Evolutionary conservation across 768 basidiomycete species (phyloP).

Genomic region (Lenzites betulinus): DNA sequence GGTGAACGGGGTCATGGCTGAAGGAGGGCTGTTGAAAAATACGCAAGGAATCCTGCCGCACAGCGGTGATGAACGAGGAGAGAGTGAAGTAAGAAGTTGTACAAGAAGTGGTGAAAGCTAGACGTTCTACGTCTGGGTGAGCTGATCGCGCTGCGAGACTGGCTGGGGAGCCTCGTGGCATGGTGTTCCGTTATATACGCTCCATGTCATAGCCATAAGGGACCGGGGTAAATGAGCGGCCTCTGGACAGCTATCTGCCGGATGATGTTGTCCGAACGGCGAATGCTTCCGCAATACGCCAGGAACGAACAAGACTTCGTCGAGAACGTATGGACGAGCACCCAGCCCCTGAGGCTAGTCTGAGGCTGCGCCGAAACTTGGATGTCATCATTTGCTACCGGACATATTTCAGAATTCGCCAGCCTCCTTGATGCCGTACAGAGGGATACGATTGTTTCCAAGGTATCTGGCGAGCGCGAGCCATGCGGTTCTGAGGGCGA

Average conservation of each 20-base stretch:
- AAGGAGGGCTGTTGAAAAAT: background rate
- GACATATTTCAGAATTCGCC: background rate
- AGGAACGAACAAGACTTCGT: constrained; percentile 8
- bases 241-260: too few relatives aligned
- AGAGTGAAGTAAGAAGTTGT: background rate
- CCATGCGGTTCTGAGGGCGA: too few relatives aligned
- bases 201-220: background rate
- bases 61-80: constrained; percentile 8
- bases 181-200: background rate
- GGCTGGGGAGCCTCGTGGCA: background rate
- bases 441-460: background rate
- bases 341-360: background rate
- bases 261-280: background rate
- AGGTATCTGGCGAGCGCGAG: background rate
- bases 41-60: constrained; percentile 8
- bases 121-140: constrained; percentile 23
- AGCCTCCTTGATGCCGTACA: background rate
- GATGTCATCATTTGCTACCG: background rate
- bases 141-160: constrained; percentile 21
- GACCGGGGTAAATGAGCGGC: background rate
- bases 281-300: background rate
- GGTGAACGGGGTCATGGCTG: constrained; percentile 12
- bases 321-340: background rate
- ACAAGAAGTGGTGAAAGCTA: constrained; percentile 3
- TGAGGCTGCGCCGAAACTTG: constrained; percentile 8